Conservation (phyloP, 2,329 filamentous ascomycete genomes). For the Ophiostoma sp. region DNA sequence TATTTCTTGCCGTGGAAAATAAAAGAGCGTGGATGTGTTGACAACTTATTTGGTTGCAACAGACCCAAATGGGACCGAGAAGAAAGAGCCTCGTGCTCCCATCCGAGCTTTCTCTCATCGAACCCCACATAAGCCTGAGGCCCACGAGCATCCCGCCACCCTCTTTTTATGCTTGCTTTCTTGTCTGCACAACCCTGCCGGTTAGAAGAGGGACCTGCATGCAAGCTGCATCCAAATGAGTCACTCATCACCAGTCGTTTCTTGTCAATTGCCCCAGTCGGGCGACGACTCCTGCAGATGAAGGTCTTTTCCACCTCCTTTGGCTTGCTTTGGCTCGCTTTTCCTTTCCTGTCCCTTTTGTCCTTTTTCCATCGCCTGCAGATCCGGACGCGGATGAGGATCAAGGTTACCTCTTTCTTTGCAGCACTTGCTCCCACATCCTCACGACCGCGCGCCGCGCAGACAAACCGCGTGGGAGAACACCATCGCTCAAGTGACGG, state of each 20-base stretch:
- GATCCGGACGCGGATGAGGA: conserved; percentile 15
- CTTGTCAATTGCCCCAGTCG: conserved; percentile 28
- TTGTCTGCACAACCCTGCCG: conserved; percentile 16
- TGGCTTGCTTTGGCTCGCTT: background rate
- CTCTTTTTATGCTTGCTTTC: conserved; percentile 25
- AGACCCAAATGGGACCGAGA: background rate
- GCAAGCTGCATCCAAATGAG: conserved; percentile 33
- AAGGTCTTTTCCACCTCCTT: background rate
- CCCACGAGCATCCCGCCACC: conserved; percentile 13
- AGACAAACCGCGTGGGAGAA: conserved; percentile 20
- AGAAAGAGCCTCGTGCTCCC: background rate
- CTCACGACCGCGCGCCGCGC: conserved; percentile 26
- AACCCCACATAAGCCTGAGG: conserved; percentile 24
- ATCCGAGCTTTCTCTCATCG: conserved; percentile 5
- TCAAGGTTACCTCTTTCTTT: background rate
- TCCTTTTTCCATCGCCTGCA: conserved; percentile 14
- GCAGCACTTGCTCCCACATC: background rate
- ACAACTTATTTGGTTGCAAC: background rate
- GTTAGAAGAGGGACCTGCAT: conserved; percentile 25
- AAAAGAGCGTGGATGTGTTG: background rate
- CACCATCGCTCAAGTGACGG: conserved; percentile 10
- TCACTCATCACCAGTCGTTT: conserved; percentile 38
- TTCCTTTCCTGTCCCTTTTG: background rate
- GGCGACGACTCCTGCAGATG: conserved; percentile 33
- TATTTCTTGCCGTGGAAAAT: background rate